Evolutionary conservation across 768 basidiomycete species (phyloP), one percentile per base, ranked within the genome.

Genomic region (Mycena pura): DNA sequence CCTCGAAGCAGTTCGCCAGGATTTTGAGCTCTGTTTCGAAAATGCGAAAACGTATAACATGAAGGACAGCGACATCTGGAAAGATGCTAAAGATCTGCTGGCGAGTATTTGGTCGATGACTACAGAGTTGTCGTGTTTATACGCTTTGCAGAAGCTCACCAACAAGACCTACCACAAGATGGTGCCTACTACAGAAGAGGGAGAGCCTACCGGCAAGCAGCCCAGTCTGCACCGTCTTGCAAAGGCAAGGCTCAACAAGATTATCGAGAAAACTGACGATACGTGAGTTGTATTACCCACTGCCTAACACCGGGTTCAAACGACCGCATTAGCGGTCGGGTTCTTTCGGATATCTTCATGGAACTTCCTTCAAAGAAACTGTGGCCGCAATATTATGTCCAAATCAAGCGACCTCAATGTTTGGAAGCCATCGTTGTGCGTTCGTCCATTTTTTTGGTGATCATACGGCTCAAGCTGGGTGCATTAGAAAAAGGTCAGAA

Each of bases 31-130:
- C 38, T 89, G 90, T 70, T 94, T 94, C 70, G 82, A 79, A 68
- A 93, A 94, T 70, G 91, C 91, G 24, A 92, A 91, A 75, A 80
- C 83, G 62, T 95, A 93, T 75, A 95, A 95, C 73, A 80, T 86
- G 72, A 86, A 86, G 72, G 90, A 90, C 19, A 93, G 92, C 71
- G 78, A 74, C 43, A 93, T 95, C 60, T 93, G 85, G 80, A 80
- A 81, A 59, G 91, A 93, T 74, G 93, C 93, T n/a, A 92, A 89
- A 71, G 84, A 85, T 54, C 77, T 95, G 31, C 81, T 91, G 76
- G 93, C 94, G 64, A 69, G 89, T 81, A 45, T 40, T 36, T n/a
- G n/a, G 44, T 21, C 9, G 28, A 11, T 15, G 31, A 29, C 13
- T 52, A 17, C 43, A 21, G 19, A 19, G 27, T 53, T 34, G 27